Evolutionary conservation across 2,329 filamentous ascomycete genomes (phyloP).

Genomic region (Claviceps sorghi): DNA sequence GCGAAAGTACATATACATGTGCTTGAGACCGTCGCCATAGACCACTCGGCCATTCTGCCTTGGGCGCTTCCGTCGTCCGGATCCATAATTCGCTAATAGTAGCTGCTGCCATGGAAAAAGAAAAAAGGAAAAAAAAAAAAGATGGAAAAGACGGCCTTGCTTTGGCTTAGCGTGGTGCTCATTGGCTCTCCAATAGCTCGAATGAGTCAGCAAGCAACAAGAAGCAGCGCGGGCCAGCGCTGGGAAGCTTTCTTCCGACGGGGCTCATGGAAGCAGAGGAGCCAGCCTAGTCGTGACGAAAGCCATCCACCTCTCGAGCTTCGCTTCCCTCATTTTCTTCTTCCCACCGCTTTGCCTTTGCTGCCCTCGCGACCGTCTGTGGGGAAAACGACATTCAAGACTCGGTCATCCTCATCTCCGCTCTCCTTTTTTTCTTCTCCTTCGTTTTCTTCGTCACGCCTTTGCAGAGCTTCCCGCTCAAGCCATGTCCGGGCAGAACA

Average conservation of each 20-base stretch:
- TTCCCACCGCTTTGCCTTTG: neutral
- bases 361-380: neutral
- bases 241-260: neutral
- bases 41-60: conserved; percentile 13
- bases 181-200: neutral
- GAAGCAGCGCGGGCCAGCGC: neutral
- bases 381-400: neutral
- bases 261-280: neutral
- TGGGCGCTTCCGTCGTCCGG: neutral
- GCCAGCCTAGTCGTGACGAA: neutral
- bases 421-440: neutral
- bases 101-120: neutral
- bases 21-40: conserved; percentile 12
- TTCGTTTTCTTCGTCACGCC: neutral
- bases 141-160: neutral
- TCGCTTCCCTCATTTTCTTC: neutral
- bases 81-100: neutral
- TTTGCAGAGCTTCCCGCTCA: neutral
- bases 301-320: neutral
- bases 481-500: conserved; percentile 21
- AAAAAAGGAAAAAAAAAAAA: neutral
- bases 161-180: neutral
- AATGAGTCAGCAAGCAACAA: conserved; percentile 4
- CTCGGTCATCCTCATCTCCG: neutral
- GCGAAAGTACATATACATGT: conserved; percentile 8